Conservation (phyloP, 495 filamentous ascomycete genomes). For the Poronia punctata region DNA sequence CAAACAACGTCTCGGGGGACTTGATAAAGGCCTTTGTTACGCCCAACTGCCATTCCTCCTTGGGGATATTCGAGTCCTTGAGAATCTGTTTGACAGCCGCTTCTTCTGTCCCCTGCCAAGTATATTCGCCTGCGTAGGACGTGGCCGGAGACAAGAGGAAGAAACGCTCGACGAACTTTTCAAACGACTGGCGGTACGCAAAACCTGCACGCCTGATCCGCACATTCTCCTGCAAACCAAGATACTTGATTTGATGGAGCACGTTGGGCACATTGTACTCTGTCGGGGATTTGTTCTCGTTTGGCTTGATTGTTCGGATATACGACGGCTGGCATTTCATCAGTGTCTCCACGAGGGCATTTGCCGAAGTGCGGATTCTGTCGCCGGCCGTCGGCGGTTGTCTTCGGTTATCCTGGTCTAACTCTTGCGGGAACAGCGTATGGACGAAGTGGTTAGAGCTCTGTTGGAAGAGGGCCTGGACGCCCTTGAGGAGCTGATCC, state of each 20-base stretch:
- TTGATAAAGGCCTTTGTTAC: slow-evolving; percentile 98
- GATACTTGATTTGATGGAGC: slow-evolving; percentile 98
- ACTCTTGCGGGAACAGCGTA: slow-evolving; percentile 80
- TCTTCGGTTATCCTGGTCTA: slow-evolving; percentile 93
- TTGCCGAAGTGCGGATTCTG: slow-evolving; percentile 94
- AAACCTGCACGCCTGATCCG: slow-evolving; percentile 95
- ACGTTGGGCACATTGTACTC: slow-evolving; percentile 92
- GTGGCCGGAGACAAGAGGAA: slow-evolving; percentile 92
- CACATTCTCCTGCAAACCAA: slow-evolving; percentile 98
- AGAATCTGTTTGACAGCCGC: slow-evolving; percentile 89
- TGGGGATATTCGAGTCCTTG: slow-evolving; percentile 89
- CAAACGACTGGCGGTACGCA: slow-evolving; percentile 94
- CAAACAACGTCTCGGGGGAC: slow-evolving; percentile 94
- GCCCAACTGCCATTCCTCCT: slow-evolving; percentile 95
- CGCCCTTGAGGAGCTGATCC: slow-evolving; percentile 90
- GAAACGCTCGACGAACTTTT: slow-evolving; percentile 97
- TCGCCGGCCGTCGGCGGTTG: slow-evolving; percentile 93
- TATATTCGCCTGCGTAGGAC: slow-evolving; percentile 94
- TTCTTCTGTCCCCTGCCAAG: slow-evolving; percentile 81
- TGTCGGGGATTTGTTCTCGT: slow-evolving; percentile 91
- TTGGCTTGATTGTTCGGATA: slow-evolving; percentile 98
- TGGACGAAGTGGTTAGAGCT: slow-evolving; percentile 83
- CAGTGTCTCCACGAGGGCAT: slow-evolving; percentile 87
- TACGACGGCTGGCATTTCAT: slow-evolving; percentile 98
- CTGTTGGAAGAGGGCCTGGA: slow-evolving; percentile 78